These are phyloP conservation scores for Penicillium nordicum DNA, from an alignment of 2,329 filamentous ascomycete species.

Conservation along the genomic window DNA sequence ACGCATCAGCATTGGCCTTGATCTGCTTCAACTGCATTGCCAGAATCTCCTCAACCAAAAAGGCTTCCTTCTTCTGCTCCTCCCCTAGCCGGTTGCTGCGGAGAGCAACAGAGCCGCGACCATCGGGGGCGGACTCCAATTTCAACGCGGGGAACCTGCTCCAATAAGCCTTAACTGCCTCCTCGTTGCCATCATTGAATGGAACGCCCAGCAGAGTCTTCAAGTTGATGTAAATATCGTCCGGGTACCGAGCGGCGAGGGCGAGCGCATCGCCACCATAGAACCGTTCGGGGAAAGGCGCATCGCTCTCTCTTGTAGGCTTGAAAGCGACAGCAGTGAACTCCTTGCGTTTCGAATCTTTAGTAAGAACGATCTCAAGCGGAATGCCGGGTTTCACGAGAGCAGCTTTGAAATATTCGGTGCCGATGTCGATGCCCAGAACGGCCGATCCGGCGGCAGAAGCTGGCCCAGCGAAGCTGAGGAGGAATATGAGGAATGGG, in stretches of 20 bases:
- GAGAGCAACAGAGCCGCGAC: constrained; percentile 72
- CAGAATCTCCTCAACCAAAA: constrained; percentile 84
- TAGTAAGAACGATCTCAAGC: constrained; percentile 95
- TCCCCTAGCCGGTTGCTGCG: constrained; percentile 67
- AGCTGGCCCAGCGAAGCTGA: constrained; percentile 54
- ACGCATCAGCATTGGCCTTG: constrained; percentile 76
- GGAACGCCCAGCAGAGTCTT: constrained; percentile 82
- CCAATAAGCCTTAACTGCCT: constrained; percentile 66
- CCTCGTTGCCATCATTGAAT: constrained; percentile 35
- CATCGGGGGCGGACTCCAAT: constrained; percentile 52
- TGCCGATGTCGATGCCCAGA: constrained; percentile 88
- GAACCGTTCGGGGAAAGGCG: constrained; percentile 76
- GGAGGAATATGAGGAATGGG: constrained; percentile 50
- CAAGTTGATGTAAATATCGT: constrained; percentile 91
- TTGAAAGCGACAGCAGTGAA: constrained; percentile 90
- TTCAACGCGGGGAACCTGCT: constrained; percentile 74
- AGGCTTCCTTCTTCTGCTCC: constrained; percentile 60
- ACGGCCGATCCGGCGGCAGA: constrained; percentile 70
- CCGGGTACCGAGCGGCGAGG: constrained; percentile 79
- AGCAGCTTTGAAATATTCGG: constrained; percentile 93
- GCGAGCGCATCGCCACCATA: constrained; percentile 92
- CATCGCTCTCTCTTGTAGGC: constrained; percentile 64
- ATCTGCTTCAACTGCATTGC: constrained; percentile 96
- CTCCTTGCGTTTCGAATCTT: constrained; percentile 97
- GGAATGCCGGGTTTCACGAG: constrained; percentile 96